These are phyloP conservation scores for Colletotrichum viniferum DNA, from an alignment of 2,329 filamentous ascomycete genomes.

Conservation along the genomic window DNA sequence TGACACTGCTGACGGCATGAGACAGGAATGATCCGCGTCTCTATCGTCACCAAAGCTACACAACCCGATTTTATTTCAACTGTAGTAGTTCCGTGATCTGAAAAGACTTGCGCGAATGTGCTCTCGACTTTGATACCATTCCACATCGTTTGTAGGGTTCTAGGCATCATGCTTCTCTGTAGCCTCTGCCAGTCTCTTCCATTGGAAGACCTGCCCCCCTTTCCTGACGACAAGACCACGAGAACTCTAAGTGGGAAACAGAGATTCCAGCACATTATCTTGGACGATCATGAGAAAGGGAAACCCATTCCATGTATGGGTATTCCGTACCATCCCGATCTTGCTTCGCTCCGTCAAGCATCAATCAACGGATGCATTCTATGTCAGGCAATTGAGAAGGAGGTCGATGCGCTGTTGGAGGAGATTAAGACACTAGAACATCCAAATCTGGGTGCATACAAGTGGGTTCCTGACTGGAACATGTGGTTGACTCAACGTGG, in stretches of 20 bases:
- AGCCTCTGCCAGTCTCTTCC: not conserved
- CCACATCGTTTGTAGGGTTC: not conserved
- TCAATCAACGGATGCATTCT: not conserved
- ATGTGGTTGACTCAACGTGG: constrained; percentile 6
- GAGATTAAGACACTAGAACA: not conserved
- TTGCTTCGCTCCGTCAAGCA: not conserved
- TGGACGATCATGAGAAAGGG: not conserved
- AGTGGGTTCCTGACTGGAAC: not conserved
- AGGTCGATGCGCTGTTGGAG: not conserved
- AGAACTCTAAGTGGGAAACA: not conserved
- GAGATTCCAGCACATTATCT: not conserved
- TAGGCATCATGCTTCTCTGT: not conserved
- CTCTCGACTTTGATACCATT: not conserved
- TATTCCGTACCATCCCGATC: not conserved
- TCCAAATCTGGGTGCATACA: not conserved
- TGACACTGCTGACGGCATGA: not conserved
- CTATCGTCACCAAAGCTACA: not conserved
- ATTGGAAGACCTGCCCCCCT: not conserved
- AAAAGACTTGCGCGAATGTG: not conserved
- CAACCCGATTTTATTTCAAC: not conserved
- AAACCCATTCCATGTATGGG: not conserved
- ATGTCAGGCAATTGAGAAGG: not conserved
- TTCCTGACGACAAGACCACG: not conserved
- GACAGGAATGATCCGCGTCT: not conserved
- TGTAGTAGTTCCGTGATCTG: not conserved